Conservation (phyloP, 1,284 basidiomycete species). For the Naganishia sp. region DNA sequence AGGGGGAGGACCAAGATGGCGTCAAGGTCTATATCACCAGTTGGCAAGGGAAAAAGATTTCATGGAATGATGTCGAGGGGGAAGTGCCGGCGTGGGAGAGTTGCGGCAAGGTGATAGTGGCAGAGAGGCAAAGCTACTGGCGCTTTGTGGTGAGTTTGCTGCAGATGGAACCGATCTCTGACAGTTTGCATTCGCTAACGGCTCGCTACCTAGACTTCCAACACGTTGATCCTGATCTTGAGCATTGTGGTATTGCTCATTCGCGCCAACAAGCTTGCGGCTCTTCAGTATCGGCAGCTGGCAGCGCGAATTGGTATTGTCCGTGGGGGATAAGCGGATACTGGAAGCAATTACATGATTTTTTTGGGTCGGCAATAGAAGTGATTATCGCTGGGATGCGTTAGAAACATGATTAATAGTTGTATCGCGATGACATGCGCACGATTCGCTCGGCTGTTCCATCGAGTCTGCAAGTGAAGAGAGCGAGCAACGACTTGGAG, state of each 20-base stretch:
- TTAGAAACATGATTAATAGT: no score
- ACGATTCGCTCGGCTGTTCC: no score
- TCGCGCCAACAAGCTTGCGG: slow-evolving; percentile 67
- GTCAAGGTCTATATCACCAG: slow-evolving; percentile 31
- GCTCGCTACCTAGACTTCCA: slow-evolving; percentile 57
- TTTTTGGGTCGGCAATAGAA: no score
- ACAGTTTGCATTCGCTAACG: not conserved
- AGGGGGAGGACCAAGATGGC: slow-evolving; percentile 10
- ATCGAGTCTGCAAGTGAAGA: no score
- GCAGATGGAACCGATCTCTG: no score
- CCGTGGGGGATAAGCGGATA: slow-evolving; percentile 9
- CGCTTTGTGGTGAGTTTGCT: slow-evolving; percentile 70
- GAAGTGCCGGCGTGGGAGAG: slow-evolving; percentile 84
- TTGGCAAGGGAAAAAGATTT: slow-evolving; percentile 34
- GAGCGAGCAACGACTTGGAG: no score
- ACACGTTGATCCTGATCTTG: slow-evolving; percentile 67
- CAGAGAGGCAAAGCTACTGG: slow-evolving; percentile 79
- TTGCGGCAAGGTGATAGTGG: slow-evolving; percentile 75
- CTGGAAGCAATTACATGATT: no score
- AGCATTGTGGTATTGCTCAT: slow-evolving; percentile 67
- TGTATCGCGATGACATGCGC: no score
- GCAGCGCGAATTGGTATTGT: slow-evolving; percentile 70
- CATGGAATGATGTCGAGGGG: slow-evolving; percentile 49
- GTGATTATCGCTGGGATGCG: no score
- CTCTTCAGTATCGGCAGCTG: slow-evolving; percentile 72